phyloP scores from a whole-genome alignment of 441 rosid species.

The Brassica balearica region DNA sequence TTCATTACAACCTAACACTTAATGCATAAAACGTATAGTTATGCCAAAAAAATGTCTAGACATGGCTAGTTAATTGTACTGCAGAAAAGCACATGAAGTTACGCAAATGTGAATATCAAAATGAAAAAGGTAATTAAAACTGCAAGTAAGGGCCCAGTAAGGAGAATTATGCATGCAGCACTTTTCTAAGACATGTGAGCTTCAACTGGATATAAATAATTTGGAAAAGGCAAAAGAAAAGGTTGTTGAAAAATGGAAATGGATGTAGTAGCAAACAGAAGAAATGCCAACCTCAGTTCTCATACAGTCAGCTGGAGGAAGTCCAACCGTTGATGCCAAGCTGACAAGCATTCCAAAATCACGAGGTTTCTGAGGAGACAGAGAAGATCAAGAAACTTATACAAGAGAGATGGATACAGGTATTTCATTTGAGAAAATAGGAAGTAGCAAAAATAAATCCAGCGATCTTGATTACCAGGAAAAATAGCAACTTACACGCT shows the following conservation, averaged over 20 bases:
- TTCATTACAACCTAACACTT: conserved; percentile 18
- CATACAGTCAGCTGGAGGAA: conserved; percentile 58
- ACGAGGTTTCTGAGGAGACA: conserved; percentile 61
- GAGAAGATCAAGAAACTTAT: conserved; percentile 9
- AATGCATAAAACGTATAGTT: conserved; percentile 6
- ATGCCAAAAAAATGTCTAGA: conserved; percentile 23
- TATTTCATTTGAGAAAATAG: conserved; percentile 7
- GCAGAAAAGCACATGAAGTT: conserved; percentile 3
- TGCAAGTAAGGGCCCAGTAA: conserved; percentile 4
- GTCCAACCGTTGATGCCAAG: conserved; percentile 71
- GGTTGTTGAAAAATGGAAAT: too few species aligned
- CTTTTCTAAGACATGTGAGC: conserved; percentile 14
- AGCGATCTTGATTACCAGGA: conserved; percentile 7
- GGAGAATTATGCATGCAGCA: conserved; percentile 11
- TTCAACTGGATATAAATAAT: conserved; percentile 9
- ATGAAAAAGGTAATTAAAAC: conserved; percentile 12
- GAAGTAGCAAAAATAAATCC: neutral
- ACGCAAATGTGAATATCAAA: conserved; percentile 6
- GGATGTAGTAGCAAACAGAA: neutral
- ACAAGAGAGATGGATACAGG: neutral
- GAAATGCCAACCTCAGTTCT: conserved; percentile 66
- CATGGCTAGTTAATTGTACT: conserved; percentile 23
- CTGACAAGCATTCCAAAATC: conserved; percentile 68
- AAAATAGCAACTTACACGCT: conserved; percentile 14
- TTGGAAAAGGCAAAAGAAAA: conserved; percentile 15